These are phyloP conservation scores for Cryptococcus sp. DNA, from an alignment of 1,284 basidiomycete species.

Conservation along the genomic window DNA sequence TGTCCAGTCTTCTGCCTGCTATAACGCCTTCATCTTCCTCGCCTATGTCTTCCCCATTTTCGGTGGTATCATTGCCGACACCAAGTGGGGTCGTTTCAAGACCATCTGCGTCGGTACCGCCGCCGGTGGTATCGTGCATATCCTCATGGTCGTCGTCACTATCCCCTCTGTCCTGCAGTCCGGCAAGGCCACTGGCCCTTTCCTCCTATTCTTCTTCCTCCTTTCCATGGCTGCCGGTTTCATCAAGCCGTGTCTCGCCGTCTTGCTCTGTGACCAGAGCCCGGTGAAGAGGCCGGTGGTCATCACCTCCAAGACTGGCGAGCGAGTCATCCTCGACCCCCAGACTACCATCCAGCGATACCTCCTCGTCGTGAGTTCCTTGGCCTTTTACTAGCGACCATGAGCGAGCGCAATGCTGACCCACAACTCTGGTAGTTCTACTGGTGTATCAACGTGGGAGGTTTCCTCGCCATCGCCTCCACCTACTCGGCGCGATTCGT, in stretches of 20 bases:
- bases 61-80: slow-evolving; percentile 63
- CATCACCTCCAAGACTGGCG: slow-evolving; percentile 35
- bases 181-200: slow-evolving; percentile 28
- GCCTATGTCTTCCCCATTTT: slow-evolving; percentile 37
- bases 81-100: slow-evolving; percentile 70
- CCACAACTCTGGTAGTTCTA: slow-evolving; percentile 14
- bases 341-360: slow-evolving; percentile 41
- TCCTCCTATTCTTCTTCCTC: slow-evolving; percentile 48
- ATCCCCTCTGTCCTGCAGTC: slow-evolving; percentile 43
- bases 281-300: slow-evolving; percentile 41
- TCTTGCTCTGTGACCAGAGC: slow-evolving; percentile 48
- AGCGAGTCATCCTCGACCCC: slow-evolving; percentile 49
- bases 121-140: slow-evolving; percentile 42
- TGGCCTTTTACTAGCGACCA: background rate
- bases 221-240: slow-evolving; percentile 47
- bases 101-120: slow-evolving; percentile 57
- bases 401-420: background rate
- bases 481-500: slow-evolving; percentile 44
- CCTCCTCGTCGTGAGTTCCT: slow-evolving; percentile 30
- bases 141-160: slow-evolving; percentile 43
- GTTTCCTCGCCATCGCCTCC: slow-evolving; percentile 45
- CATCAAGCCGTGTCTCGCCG: slow-evolving; percentile 48
- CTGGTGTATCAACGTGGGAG: slow-evolving; percentile 48
- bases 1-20: slow-evolving; percentile 22
- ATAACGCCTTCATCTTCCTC: slow-evolving; percentile 33